Base-by-base conservation (phyloP, 106 monocot species). In the Dendrobium chrysotoxum region DNA sequence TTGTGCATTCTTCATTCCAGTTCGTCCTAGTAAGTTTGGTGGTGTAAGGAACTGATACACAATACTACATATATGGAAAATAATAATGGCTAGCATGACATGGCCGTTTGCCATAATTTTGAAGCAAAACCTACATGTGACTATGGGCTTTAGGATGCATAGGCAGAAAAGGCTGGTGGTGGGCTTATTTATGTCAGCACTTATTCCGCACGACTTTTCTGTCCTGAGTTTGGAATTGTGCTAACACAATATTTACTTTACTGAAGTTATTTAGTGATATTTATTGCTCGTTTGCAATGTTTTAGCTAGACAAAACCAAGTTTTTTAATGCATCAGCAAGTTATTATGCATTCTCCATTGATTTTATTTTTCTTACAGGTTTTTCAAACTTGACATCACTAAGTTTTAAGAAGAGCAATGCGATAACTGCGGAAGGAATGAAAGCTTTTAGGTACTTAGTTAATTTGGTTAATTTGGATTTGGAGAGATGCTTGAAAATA, bases 401-500 rank as follows among this genome's bases (percentile, higher is more conserved):
- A 58, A 91, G 93, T 80, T 89, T 99, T 42, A 99, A 99, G 84
- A 99, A 91, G 80, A 95, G 86, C 85, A 80, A 68, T 87, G 78
- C 86, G 61, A 86, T 99, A 38, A 90, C 86, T 86, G 89, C 83
- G 40, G 95, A 99, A 89, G 88, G 91, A 83, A 88, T 95, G 90
- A 91, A 80, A 86, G 87, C 88, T 81, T 87, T 99, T 85, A 31
- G 78, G 2, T 81, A 85, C 61, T 87, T 99, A 80, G 72, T 82
- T 46, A 99, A 99, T 79, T 86, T 99, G 85, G 87, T 87, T 79
- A 90, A 87, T 80, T 87, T 99, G 83, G 99, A 99, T 85, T 87
- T 99, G 54, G 99, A 99, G 78, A 90, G 95, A 82, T 95, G 95
- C 78, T 81, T 86, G 45, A 83, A 81, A 17, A 95, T 99, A 88